Evolutionary conservation across 345 rosid genomes (phyloP).

Genomic region (Lepidium didymum): DNA sequence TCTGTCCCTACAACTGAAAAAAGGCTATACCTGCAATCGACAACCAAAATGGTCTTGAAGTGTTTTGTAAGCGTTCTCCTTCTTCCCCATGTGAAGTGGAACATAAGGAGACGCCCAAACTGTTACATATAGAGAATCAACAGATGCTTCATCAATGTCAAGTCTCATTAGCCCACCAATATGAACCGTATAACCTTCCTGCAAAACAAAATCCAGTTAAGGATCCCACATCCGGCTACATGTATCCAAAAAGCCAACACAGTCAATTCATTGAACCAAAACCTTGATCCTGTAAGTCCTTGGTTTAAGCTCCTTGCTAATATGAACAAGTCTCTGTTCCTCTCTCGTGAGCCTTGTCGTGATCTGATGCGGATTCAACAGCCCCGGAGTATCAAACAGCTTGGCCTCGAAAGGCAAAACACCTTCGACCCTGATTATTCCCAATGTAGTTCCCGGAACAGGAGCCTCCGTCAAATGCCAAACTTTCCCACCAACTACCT

Average conservation of each 20-base stretch:
- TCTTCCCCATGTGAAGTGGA: conserved; percentile 95
- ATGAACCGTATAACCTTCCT: conserved; percentile 74
- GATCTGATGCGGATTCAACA: conserved; percentile 78
- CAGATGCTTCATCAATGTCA: conserved; percentile 65
- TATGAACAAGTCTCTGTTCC: conserved; percentile 80
- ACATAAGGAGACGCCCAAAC: conserved; percentile 89
- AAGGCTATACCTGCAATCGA: conserved; percentile 65
- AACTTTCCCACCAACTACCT: conserved; percentile 42
- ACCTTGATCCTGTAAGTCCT: conserved; percentile 95
- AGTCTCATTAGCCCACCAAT: conserved; percentile 89
- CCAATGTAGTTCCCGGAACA: conserved; percentile 86
- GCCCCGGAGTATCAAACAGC: conserved; percentile 86
- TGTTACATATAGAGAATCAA: conserved; percentile 71
- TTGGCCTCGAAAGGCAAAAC: conserved; percentile 72
- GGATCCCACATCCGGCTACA: not conserved
- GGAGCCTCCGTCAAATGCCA: conserved; percentile 85
- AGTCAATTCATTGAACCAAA: not conserved
- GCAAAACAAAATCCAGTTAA: conserved; percentile 21
- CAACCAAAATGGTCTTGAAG: conserved; percentile 67
- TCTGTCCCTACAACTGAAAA: not conserved
- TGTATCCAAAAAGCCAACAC: not conserved
- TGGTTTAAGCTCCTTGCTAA: conserved; percentile 76
- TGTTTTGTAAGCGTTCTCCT: conserved; percentile 58
- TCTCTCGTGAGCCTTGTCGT: conserved; percentile 80
- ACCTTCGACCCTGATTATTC: conserved; percentile 78